phyloP scores from a whole-genome alignment of 805 yeast genomes.

The Cyberlindnera mississippiensis region DNA sequence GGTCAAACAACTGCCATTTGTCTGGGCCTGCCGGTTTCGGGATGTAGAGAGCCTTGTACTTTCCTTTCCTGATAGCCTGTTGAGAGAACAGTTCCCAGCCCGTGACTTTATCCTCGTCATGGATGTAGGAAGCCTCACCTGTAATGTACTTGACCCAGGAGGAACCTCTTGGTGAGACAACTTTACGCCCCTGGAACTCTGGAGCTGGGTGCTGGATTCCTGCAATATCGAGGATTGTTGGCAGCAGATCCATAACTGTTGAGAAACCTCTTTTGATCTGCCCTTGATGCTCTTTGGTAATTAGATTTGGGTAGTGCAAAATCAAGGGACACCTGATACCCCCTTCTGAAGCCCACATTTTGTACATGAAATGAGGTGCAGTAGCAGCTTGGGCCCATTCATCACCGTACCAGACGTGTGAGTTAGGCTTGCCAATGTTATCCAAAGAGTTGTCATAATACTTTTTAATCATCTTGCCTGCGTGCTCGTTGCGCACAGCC shows the following conservation, averaged over 20 bases:
- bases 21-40: conserved; percentile 47
- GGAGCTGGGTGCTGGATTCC: conserved; percentile 41
- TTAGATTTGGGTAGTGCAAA: conserved; percentile 39
- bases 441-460: conserved; percentile 41
- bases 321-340: conserved; percentile 57
- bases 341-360: conserved; percentile 57
- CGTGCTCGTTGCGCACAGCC: conserved; percentile 34
- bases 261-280: conserved; percentile 37
- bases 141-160: conserved; percentile 40
- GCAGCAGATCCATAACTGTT: conserved; percentile 59
- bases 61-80: conserved; percentile 50
- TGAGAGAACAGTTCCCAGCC: conserved; percentile 61
- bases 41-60: conserved; percentile 44
- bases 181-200: conserved; percentile 38
- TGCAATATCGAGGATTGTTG: conserved; percentile 50
- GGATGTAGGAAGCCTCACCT: conserved; percentile 28
- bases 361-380: conserved; percentile 50
- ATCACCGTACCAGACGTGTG: conserved; percentile 50
- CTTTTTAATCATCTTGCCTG: conserved; percentile 22
- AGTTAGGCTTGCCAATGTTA: conserved; percentile 45
- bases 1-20: conserved; percentile 45
- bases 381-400: conserved; percentile 64
- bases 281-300: conserved; percentile 24
- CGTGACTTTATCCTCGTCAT: conserved; percentile 36
- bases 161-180: conserved; percentile 42